phyloP scores from a whole-genome alignment of 140 eudicot species.

The Ambrosia hybrid region DNA sequence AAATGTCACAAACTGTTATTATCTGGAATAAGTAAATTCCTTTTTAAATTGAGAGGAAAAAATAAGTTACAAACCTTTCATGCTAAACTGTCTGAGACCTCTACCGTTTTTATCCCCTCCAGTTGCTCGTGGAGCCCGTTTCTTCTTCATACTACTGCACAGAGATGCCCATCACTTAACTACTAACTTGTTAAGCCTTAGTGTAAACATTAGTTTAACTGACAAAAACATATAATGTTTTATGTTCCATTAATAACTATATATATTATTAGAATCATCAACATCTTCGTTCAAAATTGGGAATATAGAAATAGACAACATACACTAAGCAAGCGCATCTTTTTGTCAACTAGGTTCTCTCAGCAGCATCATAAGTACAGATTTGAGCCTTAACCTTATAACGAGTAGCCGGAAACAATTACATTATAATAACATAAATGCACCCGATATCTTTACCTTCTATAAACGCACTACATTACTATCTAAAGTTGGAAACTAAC shows the following conservation, averaged over 20 bases:
- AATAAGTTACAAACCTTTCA: constrained; percentile 50
- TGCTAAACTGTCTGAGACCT: constrained; percentile 83
- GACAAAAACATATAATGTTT: background rate
- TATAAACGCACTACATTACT: background rate
- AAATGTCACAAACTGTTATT: background rate
- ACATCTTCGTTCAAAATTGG: background rate
- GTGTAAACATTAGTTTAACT: background rate
- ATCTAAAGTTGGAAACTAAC: too few species aligned
- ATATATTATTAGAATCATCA: background rate
- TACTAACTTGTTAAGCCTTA: background rate
- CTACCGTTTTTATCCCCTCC: constrained; percentile 82
- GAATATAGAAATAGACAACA: background rate
- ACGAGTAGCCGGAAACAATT: background rate
- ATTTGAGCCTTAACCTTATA: background rate
- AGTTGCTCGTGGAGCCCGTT: constrained; percentile 72
- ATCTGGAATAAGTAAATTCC: background rate
- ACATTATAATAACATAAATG: constrained; percentile 1
- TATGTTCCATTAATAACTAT: background rate
- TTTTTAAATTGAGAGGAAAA: background rate
- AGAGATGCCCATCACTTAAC: background rate
- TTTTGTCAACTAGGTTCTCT: background rate
- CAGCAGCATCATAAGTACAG: background rate
- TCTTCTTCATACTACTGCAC: constrained; percentile 64
- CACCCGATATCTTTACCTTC: background rate
- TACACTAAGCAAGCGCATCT: background rate